A percentile compares a stretch with the other conserved stretches of the same genome.
phyloP scores from a whole-genome alignment of 257 asterid species.

The Knoxia roxburghii region DNA sequence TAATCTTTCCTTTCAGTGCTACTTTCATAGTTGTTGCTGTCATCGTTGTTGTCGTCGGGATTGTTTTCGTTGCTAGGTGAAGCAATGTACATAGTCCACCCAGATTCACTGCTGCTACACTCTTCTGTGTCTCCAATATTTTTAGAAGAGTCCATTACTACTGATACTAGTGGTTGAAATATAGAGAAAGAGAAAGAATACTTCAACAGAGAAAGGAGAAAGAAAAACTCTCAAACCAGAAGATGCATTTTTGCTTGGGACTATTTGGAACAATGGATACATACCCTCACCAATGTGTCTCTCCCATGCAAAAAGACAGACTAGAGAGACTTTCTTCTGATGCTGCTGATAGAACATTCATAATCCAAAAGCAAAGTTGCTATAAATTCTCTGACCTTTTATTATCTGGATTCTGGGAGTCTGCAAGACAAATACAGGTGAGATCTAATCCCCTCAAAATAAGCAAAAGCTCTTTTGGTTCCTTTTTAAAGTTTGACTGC shows the following conservation, averaged over 20 bases:
- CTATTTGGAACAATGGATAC: constrained; percentile 28
- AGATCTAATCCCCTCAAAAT: constrained; percentile 25
- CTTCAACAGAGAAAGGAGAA: constrained; percentile 2
- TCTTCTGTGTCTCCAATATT: constrained; percentile 46
- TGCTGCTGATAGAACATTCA: constrained; percentile 18
- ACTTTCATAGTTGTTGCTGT: constrained; percentile 19
- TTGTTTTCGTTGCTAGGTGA: constrained; percentile 37
- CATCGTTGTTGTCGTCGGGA: constrained; percentile 20
- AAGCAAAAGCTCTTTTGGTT: constrained; percentile 16
- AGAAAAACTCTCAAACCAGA: constrained; percentile 4
- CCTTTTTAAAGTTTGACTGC: constrained; percentile 25
- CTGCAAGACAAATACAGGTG: constrained; percentile 26
- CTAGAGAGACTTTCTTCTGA: constrained; percentile 11
- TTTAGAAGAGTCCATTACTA: constrained; percentile 57
- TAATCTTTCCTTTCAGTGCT: constrained; percentile 19
- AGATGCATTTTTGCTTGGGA: constrained; percentile 20
- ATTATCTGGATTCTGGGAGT: constrained; percentile 17
- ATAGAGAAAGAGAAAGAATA: constrained; percentile 10
- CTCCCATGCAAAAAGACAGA: constrained; percentile 42
- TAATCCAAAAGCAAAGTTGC: constrained; percentile 37
- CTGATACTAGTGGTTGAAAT: constrained; percentile 8
- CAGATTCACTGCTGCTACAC: constrained; percentile 90
- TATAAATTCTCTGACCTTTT: constrained; percentile 58
- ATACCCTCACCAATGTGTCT: constrained; percentile 28
- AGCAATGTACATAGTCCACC: constrained; percentile 86